Percentiles rank a stretch among this genome's conserved stretches.
phyloP scores from a whole-genome alignment of 2,329 filamentous ascomycete species.

The Albifimbria verrucaria region DNA sequence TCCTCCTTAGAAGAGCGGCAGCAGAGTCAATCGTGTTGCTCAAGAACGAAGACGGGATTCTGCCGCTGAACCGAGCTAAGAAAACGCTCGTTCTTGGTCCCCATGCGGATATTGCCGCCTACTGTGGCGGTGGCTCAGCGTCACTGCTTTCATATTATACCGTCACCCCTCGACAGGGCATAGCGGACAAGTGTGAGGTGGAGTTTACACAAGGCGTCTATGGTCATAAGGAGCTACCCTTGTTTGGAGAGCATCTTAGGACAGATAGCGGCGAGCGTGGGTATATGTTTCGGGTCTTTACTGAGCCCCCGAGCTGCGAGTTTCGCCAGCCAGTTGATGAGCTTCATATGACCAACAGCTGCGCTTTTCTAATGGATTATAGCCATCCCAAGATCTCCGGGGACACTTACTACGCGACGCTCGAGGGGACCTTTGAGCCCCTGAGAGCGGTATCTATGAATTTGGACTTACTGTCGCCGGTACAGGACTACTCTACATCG shows the following conservation, averaged over 20 bases:
- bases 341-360: slow-evolving; percentile 18
- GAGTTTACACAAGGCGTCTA: slow-evolving; percentile 23
- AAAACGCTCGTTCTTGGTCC: slow-evolving; percentile 51
- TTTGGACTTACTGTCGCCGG: slow-evolving; percentile 29
- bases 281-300: slow-evolving; percentile 22
- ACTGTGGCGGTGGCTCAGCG: slow-evolving; percentile 29
- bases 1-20: slow-evolving; percentile 35
- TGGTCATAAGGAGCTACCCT: slow-evolving; percentile 27
- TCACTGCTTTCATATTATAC: slow-evolving; percentile 26
- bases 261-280: slow-evolving; percentile 18
- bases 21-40: slow-evolving; percentile 61
- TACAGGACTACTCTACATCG: slow-evolving; percentile 28
- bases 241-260: slow-evolving; percentile 20
- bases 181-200: slow-evolving; percentile 17
- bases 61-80: slow-evolving; percentile 42
- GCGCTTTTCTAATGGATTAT: too few relatives aligned
- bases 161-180: slow-evolving; percentile 26
- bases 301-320: slow-evolving; percentile 9
- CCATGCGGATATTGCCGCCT: slow-evolving; percentile 39
- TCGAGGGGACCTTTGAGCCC: slow-evolving; percentile 17
- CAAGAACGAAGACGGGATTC: slow-evolving; percentile 56
- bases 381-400: too few relatives aligned
- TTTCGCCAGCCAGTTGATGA: slow-evolving; percentile 14
- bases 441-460: slow-evolving; percentile 22
- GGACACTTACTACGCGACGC: slow-evolving; percentile 21